Percentiles rank a stretch among this genome's conserved stretches.
Evolutionary conservation across 2,329 filamentous ascomycete species (phyloP).

Genomic region (Diaporthe ilicicola): DNA sequence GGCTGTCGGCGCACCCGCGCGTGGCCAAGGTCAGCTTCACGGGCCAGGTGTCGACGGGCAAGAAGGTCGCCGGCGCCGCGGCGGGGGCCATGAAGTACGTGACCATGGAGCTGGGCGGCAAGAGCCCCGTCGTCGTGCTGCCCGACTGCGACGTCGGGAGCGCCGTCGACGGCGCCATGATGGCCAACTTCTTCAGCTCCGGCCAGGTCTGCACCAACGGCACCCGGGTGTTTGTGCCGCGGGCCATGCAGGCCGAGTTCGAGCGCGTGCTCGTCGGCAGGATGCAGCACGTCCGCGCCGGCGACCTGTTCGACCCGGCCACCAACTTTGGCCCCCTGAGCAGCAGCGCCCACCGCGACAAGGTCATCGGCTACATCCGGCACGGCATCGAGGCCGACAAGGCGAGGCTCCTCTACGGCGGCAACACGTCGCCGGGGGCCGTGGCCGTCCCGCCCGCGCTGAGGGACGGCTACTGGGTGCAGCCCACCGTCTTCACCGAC

Average conservation of each 20-base stretch:
- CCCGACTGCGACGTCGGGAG: constrained; percentile 80
- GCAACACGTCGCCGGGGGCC: constrained; percentile 63
- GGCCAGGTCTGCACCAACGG: constrained; percentile 95
- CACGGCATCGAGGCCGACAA: constrained; percentile 78
- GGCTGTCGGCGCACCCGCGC: constrained; percentile 74
- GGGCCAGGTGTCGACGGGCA: constrained; percentile 83
- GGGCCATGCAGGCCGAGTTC: constrained; percentile 70
- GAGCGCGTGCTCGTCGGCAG: constrained; percentile 75
- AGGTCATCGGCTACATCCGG: constrained; percentile 79
- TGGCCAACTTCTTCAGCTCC: constrained; percentile 92
- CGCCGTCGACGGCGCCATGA: constrained; percentile 90
- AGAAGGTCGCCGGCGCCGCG: constrained; percentile 80
- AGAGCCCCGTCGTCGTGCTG: constrained; percentile 82
- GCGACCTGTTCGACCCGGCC: constrained; percentile 73
- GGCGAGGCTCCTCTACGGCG: constrained; percentile 78
- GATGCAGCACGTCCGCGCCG: constrained; percentile 74
- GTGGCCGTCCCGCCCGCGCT: constrained; percentile 55
- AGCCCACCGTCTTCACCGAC: constrained; percentile 85
- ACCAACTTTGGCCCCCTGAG: constrained; percentile 90
- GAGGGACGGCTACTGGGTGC: constrained; percentile 80
- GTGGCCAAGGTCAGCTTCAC: constrained; percentile 92
- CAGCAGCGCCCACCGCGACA: constrained; percentile 76
- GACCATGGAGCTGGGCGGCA: constrained; percentile 91
- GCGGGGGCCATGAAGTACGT: constrained; percentile 86
- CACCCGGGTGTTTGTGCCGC: constrained; percentile 84